Conservation (phyloP, 345 rosid genomes). For the Rubroshorea leprosula region DNA sequence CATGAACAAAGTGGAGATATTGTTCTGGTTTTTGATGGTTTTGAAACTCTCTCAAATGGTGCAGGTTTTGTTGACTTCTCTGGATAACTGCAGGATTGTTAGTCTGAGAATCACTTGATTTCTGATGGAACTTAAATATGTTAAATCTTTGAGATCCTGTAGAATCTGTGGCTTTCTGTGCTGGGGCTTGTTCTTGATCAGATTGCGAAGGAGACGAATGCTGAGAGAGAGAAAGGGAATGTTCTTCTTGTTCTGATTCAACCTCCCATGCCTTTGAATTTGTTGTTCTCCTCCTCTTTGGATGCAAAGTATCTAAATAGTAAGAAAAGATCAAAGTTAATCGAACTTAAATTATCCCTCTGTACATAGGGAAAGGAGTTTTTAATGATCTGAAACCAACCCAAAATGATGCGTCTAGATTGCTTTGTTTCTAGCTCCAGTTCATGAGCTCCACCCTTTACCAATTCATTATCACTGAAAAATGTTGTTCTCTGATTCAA, state of each 20-base stretch:
- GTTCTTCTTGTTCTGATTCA: conserved; percentile 63
- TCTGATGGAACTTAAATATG: conserved; percentile 31
- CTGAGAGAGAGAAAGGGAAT: conserved; percentile 60
- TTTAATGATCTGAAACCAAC: conserved; percentile 17
- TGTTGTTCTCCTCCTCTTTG: conserved; percentile 36
- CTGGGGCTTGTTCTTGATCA: conserved; percentile 53
- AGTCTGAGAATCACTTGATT: conserved; percentile 22
- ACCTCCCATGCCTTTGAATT: conserved; percentile 34
- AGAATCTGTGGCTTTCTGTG: conserved; percentile 22
- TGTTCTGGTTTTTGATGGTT: conserved; percentile 22
- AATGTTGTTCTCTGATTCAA: conserved; percentile 24
- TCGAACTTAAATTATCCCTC: background rate
- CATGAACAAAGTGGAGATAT: conserved; percentile 16
- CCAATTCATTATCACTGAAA: conserved; percentile 11
- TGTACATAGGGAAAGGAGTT: background rate
- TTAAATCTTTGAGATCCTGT: conserved; percentile 28
- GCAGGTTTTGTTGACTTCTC: conserved; percentile 21
- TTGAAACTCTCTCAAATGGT: conserved; percentile 18
- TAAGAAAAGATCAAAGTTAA: background rate
- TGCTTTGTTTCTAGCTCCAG: conserved; percentile 30
- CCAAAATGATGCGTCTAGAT: conserved; percentile 29
- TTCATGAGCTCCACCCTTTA: no score
- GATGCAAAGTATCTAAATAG: conserved; percentile 30
- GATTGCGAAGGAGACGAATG: conserved; percentile 69
- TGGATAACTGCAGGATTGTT: conserved; percentile 19